Conservation (phyloP, 1,284 basidiomycete genomes). For the Cutaneotrichosporon cutaneum region DNA sequence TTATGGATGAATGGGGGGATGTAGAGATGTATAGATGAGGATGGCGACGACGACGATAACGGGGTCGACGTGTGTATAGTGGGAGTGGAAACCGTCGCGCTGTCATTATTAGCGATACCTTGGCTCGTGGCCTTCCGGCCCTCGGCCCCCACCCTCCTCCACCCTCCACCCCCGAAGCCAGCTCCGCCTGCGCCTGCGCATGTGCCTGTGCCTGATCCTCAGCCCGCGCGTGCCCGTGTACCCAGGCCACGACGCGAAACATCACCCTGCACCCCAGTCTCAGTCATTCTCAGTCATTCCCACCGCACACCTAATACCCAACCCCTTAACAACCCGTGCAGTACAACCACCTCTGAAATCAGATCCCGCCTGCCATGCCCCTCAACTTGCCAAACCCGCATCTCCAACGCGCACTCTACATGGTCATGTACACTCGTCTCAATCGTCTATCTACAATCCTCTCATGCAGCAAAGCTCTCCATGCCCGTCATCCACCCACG, state of each 20-base stretch:
- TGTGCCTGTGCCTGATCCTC: no score
- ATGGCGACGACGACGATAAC: not conserved
- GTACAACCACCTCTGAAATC: not conserved
- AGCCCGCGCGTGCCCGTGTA: no score
- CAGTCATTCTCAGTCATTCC: not conserved
- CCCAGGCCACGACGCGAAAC: not conserved
- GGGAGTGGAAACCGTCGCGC: conserved; percentile 7
- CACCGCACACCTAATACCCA: not conserved
- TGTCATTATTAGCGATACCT: no score
- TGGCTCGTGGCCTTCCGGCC: no score
- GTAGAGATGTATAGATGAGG: not conserved
- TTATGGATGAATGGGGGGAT: not conserved
- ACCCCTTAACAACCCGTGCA: no score
- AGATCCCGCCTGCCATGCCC: conserved; percentile 1
- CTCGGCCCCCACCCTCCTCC: no score
- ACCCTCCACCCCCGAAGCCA: no score
- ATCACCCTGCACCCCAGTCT: not conserved
- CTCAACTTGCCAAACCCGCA: not conserved
- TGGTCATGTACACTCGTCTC: conserved; percentile 3
- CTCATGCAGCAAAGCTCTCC: conserved; percentile 21
- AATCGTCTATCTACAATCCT: conserved; percentile 21
- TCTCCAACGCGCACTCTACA: no score
- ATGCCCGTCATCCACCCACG: conserved; percentile 21
- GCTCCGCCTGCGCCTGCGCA: no score
- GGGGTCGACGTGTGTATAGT: not conserved